These are phyloP conservation scores for Arthrobotrys megalospora DNA, from an alignment of 2,329 filamentous ascomycete genomes.

Conservation along the genomic window DNA sequence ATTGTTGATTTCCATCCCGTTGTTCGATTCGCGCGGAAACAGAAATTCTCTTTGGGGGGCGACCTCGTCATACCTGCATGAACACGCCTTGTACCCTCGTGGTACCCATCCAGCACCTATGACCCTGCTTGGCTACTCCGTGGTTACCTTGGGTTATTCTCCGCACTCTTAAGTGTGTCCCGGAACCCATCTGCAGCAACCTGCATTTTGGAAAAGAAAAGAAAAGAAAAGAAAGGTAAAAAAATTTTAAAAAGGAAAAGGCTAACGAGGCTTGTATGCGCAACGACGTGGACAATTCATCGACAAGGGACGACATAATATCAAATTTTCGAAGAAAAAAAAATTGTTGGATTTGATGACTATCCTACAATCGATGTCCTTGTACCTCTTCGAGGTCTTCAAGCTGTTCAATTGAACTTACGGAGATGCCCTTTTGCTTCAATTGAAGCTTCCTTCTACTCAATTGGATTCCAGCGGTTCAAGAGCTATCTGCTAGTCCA, in stretches of 20 bases:
- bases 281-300: slow-evolving; percentile 62
- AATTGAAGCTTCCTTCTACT: slow-evolving; percentile 6
- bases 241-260: slow-evolving; percentile 52
- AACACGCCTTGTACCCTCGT: slow-evolving; percentile 51
- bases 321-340: slow-evolving; percentile 54
- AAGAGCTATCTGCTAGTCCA: slow-evolving; percentile 10
- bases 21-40: slow-evolving; percentile 34
- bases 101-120: slow-evolving; percentile 42
- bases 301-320: slow-evolving; percentile 52
- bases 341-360: slow-evolving; percentile 21
- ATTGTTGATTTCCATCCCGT: slow-evolving; percentile 50
- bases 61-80: slow-evolving; percentile 61
- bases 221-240: slow-evolving; percentile 41
- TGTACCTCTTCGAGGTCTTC: slow-evolving; percentile 4
- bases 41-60: slow-evolving; percentile 33
- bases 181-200: slow-evolving; percentile 49
- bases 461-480: slow-evolving; percentile 32
- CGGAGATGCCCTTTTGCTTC: slow-evolving; percentile 10
- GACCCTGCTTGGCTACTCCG: slow-evolving; percentile 30
- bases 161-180: slow-evolving; percentile 42
- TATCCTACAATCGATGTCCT: slow-evolving; percentile 10
- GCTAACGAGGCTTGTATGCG: slow-evolving; percentile 60
- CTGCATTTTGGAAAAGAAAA: slow-evolving; percentile 39
- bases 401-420: slow-evolving; percentile 27
- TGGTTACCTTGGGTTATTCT: slow-evolving; percentile 56